Evolutionary conservation across 2,329 filamentous ascomycete genomes (phyloP), one percentile per base, ranked within the genome.

Genomic region (Ophiostoma piceae): DNA sequence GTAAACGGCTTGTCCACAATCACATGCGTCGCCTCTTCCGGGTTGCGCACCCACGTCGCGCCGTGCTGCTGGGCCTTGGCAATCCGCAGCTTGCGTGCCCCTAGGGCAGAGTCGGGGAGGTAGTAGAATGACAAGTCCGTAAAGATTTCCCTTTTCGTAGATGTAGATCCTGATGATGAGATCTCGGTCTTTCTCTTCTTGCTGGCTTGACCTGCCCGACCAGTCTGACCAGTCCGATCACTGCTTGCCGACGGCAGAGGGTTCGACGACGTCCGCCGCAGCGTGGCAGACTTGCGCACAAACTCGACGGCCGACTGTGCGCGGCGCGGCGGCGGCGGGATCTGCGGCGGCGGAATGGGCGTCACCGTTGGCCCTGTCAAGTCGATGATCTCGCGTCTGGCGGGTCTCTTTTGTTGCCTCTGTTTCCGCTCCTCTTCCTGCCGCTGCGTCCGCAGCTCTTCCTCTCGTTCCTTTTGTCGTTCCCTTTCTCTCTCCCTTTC

Each of bases 51-150:
- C 88, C 93, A 95, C 0, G 77, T 80, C 1, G 90, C 94, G 62
- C 94, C 94, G 77, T 88, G 88, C 75, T 92, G 88, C 68, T 87
- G 84, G 0, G 91, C 89, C 77, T 90, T 93, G 39, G 84, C 84
- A 68, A 97, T 96, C 3, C 91, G 88, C 71, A 88, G 79, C 69
- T 86, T 86, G 54, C 94, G 86, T 8, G 85, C 82, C 12, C 89
- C 86, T 66, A 90, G 84, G 73, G 94, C 90, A 73, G 92, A 87
- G 73, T 95, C 91, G 0, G 93, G 94, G 6, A 96, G 87, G 77
- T 95, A 97, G 79, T 87, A 91, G 73, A 92, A 90, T 0, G 80
- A 77, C n/a, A 91, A 77, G 0, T 80, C 84, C 64, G 80, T 83
- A 76, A 93, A 89, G 5, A 91, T 82, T 73, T 37, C 22, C 8